phyloP scores from a whole-genome alignment of 768 basidiomycete species.

The Kwoniella newhampshirensis region DNA sequence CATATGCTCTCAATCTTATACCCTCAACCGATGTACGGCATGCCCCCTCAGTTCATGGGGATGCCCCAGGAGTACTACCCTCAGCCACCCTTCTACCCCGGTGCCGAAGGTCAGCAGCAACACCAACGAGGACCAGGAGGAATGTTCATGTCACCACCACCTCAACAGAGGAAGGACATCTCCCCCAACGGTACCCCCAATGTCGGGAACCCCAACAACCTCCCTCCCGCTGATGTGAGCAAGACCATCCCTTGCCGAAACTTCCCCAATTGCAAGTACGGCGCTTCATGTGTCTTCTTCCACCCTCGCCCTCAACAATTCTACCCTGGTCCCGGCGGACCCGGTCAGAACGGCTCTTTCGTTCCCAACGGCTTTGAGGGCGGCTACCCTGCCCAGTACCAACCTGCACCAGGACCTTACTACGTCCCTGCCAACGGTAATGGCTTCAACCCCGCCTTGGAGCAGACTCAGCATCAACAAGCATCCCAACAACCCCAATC shows the following conservation, averaged over 20 bases:
- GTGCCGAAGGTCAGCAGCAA: conserved; percentile 12
- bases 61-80: conserved; percentile 38
- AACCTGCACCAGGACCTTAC: conserved; percentile 14
- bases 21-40: conserved; percentile 42
- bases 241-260: conserved; percentile 54
- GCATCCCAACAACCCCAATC: conserved; percentile 19
- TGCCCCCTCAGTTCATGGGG: conserved; percentile 39
- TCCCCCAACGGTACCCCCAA: conserved; percentile 25
- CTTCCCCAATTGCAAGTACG: conserved; percentile 55
- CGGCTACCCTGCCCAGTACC: conserved; percentile 28
- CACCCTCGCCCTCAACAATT: conserved; percentile 45
- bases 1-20: conserved; percentile 48
- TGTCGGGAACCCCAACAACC: conserved; percentile 34
- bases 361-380: conserved; percentile 27
- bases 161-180: conserved; percentile 16
- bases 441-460: conserved; percentile 19
- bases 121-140: conserved; percentile 4
- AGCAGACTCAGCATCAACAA: conserved; percentile 11
- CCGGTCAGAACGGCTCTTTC: conserved; percentile 14
- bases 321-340: conserved; percentile 19
- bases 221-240: conserved; percentile 52
- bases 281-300: conserved; percentile 51
- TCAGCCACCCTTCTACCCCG: conserved; percentile 26
- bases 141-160: conserved; percentile 26
- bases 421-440: conserved; percentile 12